Evolutionary conservation across 805 yeast species (phyloP), one percentile per base, ranked within the genome.

Genomic region (Wickerhamomyces bovis): DNA sequence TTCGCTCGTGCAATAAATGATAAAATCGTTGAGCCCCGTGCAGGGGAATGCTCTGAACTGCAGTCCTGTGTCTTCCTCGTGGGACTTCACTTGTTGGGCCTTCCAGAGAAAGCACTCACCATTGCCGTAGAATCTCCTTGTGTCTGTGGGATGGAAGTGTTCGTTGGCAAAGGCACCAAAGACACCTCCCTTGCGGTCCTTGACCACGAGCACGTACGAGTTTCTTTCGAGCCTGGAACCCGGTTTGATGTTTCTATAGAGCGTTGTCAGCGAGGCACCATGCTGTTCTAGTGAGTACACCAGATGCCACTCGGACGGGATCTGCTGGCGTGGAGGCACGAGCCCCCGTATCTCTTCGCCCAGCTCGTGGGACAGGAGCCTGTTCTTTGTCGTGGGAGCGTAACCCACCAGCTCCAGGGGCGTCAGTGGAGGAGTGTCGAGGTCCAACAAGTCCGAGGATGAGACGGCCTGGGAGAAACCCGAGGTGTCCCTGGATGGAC

Each of bases 51-150:
- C 96, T 61, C 80, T 78, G 61, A 90, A 79, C 46, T 86, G 71
- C 5, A 56, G 41, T 18, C 41, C 38, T 3, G 46, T 48, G 2
- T 42, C 46, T 10, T 42, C 49, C 12, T 48, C 46, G 5, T 43
- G 15, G n/a, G 39, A n/a, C 46, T 38, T 43, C 65, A 62, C 26
- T 64, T 66, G 25, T 51, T 79, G 85, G n/a, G 77, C 59, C 53
- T 83, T 85, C 96, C 97, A 92, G 20, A 92, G 71, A 57, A 94
- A 90, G 60, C 98, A 89, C 63, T 92, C 97, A 1, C 97, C 97
- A 66, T 90, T 90, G 1, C 99, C 99, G 56, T 83, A 85, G 66
- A 82, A 92, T 47, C 87, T 73, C 56, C 78, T 79, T 42, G 77
- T 77, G 43, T 87, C 95, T 47, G 82, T 76, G 1, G 89, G 84